A percentile compares a stretch with the other conserved stretches of the same genome.
Evolutionary conservation across 2,329 filamentous ascomycete species (phyloP).

Genomic region (Nothophaeocryptopus gaeumannii): DNA sequence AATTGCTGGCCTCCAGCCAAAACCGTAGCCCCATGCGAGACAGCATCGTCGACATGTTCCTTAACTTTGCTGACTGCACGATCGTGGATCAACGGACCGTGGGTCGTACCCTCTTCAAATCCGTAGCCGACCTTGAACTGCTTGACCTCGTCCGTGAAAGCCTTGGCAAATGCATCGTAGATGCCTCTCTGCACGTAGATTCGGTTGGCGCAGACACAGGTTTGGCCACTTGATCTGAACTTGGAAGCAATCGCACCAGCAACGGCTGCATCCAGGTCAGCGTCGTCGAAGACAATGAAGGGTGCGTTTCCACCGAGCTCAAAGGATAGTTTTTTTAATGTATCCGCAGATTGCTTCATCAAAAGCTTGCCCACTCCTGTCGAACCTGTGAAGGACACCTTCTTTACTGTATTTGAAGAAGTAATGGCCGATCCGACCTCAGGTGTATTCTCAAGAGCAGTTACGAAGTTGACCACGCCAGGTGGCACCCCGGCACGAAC

Average conservation of each 20-base stretch:
- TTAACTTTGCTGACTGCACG: slow-evolving; percentile 75
- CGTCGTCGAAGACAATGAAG: slow-evolving; percentile 31
- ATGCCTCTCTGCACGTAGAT: slow-evolving; percentile 74
- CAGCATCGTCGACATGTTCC: slow-evolving; percentile 72
- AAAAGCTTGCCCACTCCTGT: slow-evolving; percentile 29
- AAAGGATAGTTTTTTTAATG: slow-evolving; percentile 24
- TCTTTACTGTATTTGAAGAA: slow-evolving; percentile 54
- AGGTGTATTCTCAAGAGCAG: slow-evolving; percentile 72
- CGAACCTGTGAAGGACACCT: slow-evolving; percentile 30
- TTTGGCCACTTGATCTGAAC: slow-evolving; percentile 27
- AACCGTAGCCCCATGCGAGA: slow-evolving; percentile 51
- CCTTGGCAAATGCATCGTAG: slow-evolving; percentile 41
- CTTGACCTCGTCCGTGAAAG: slow-evolving; percentile 51
- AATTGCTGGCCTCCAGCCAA: slow-evolving; percentile 13
- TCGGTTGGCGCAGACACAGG: slow-evolving; percentile 56
- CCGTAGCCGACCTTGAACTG: slow-evolving; percentile 71
- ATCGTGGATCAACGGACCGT: slow-evolving; percentile 81
- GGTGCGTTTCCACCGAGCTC: slow-evolving; percentile 32
- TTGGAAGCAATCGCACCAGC: slow-evolving; percentile 24
- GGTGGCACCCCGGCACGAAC: slow-evolving; percentile 89
- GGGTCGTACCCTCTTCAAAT: slow-evolving; percentile 65
- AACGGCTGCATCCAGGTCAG: slow-evolving; percentile 26
- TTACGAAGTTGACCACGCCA: slow-evolving; percentile 88
- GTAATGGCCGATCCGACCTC: slow-evolving; percentile 76
- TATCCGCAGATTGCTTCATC: slow-evolving; percentile 19